Evolutionary conservation across 768 basidiomycete genomes (phyloP), one percentile per base, ranked within the genome.

Genomic region (Pulveroboletus sp.): DNA sequence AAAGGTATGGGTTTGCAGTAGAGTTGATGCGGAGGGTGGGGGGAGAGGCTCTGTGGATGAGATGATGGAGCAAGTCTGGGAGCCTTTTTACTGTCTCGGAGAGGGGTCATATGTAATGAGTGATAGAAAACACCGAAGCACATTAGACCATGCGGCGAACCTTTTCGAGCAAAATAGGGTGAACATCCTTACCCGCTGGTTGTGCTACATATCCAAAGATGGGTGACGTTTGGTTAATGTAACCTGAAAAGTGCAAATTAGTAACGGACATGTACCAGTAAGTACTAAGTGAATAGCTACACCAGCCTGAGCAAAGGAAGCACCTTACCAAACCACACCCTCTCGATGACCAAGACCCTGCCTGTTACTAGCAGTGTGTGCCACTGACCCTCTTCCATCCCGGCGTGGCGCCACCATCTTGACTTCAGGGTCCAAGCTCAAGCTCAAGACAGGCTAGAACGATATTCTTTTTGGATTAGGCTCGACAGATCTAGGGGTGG

Each of bases 201-300:
- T 31, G 53, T 43, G 47, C 22, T 51, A 26, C 50, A 32, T 56
- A 49, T 47, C 59, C 62, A 55, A 59, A 68, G 43, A 45, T 38
- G 59, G 59, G 11, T 43, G 43, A 49, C n/a, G n/a, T n/a, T n/a
- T n/a, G n/a, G n/a, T 51, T 56, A 68, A 67, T 67, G 55, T 67
- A 69, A 43, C 65, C 65, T 29, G 45, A 69, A 65, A 63, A 50
- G 65, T 68, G 53, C 32, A 69, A 63, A 67, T 67, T 62, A 6
- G 51, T 34, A 51, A 34, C 52, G 51, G 12, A 54, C 61, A 59
- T 51, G 55, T 45, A 57, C 50, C 53, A 45, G 46, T 59, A 38
- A 51, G 55, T 43, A 45, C 47, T 40, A 30, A 22, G 50, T 43
- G 56, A 39, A 53, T 19, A 43, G 6, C 31, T 40, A n/a, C n/a